These are phyloP conservation scores for Thoreauomyces humboldtii DNA, from an alignment of 192 early-diverging fungal genomes.

Conservation along the genomic window DNA sequence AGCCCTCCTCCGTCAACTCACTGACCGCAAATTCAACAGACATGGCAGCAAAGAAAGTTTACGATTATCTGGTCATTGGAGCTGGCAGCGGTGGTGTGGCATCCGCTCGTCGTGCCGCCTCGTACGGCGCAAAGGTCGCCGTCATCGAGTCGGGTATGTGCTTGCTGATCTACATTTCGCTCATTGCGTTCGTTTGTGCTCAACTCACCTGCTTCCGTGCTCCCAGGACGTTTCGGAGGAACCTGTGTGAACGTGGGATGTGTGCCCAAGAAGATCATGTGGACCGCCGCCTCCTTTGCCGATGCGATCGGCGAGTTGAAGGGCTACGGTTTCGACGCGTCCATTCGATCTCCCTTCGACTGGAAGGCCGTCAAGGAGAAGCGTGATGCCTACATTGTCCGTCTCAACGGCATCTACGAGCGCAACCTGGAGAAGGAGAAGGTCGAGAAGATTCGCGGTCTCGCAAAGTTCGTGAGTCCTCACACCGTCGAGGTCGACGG, in stretches of 20 bases:
- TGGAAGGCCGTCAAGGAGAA: conserved; percentile 84
- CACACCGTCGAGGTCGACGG: conserved; percentile 67
- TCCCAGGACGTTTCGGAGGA: conserved; percentile 48
- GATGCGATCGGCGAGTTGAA: conserved; percentile 87
- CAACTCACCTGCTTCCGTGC: neutral
- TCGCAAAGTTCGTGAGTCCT: conserved; percentile 77
- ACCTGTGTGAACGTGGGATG: conserved; percentile 92
- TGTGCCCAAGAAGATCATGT: conserved; percentile 80
- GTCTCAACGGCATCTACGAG: conserved; percentile 96
- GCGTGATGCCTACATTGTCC: conserved; percentile 94
- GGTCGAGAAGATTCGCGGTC: conserved; percentile 81
- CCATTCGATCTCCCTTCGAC: conserved; percentile 54
- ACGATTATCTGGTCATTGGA: conserved; percentile 94
- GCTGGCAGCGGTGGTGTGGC: conserved; percentile 89
- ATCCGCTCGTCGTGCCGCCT: conserved; percentile 87
- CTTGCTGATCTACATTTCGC: neutral
- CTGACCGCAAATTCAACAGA: too few species aligned
- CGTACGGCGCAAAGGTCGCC: conserved; percentile 87
- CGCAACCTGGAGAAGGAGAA: conserved; percentile 82
- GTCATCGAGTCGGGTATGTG: conserved; percentile 68
- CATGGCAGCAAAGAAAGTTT: conserved; percentile 38
- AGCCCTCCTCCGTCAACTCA: too few species aligned
- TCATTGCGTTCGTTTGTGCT: neutral
- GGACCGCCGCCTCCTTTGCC: conserved; percentile 84
- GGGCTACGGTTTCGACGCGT: conserved; percentile 83